Percentiles rank a stretch among this genome's conserved stretches.
phyloP scores from a whole-genome alignment of 805 yeast species.

The Wickerhamomyces bisporus region DNA sequence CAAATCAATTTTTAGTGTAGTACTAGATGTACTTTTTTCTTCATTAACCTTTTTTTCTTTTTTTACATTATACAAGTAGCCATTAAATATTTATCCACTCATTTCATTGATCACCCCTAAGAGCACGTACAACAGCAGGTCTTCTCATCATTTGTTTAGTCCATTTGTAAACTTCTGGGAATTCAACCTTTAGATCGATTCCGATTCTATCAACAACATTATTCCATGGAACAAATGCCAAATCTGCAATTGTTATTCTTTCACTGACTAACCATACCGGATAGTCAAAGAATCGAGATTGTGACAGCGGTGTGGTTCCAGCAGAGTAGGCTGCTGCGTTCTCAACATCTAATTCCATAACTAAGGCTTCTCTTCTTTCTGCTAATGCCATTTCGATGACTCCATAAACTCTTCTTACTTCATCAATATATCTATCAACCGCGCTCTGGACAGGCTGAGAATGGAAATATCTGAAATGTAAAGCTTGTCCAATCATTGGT shows the following conservation, averaged over 20 bases:
- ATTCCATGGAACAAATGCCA: conserved; percentile 95
- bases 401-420: conserved; percentile 88
- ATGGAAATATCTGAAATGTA: conserved; percentile 90
- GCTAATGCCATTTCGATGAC: conserved; percentile 94
- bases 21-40: no score
- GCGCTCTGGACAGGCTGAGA: conserved; percentile 82
- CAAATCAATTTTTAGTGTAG: no score
- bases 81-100: no score
- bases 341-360: conserved; percentile 83
- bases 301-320: conserved; percentile 83
- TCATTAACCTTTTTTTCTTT: no score
- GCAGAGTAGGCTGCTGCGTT: conserved; percentile 84
- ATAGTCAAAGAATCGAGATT: conserved; percentile 81
- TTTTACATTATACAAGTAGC: no score
- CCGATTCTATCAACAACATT: conserved; percentile 93
- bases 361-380: conserved; percentile 82
- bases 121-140: conserved; percentile 84
- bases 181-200: conserved; percentile 78
- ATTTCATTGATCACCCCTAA: conserved; percentile 54
- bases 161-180: conserved; percentile 96
- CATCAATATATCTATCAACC: conserved; percentile 85
- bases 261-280: conserved; percentile 97
- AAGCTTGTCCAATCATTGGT: conserved; percentile 97
- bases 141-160: conserved; percentile 93
- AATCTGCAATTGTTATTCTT: conserved; percentile 76